These are phyloP conservation scores for Fusarium globosum DNA, from an alignment of 2,329 filamentous ascomycete genomes.

Conservation along the genomic window DNA sequence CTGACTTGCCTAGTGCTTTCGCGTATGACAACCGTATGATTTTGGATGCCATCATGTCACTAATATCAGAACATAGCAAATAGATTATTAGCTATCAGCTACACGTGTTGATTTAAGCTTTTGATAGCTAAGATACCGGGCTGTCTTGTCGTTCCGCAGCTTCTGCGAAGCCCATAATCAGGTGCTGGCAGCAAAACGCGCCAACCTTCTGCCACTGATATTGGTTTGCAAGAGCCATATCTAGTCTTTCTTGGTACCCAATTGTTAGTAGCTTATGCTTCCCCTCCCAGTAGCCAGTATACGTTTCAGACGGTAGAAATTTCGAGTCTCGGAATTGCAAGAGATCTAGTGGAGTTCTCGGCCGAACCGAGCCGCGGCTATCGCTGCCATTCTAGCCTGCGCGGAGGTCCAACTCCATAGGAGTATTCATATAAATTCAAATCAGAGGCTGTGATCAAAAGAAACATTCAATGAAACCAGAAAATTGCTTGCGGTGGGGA, in stretches of 20 bases:
- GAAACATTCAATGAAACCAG: too few relatives aligned
- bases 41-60: neutral
- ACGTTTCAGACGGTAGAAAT: neutral
- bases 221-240: neutral
- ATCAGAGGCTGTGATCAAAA: rapidly evolving
- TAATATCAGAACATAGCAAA: neutral
- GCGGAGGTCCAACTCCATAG: neutral
- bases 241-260: too few relatives aligned
- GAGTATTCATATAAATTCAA: neutral
- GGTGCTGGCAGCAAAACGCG: neutral
- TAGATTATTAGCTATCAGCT: neutral
- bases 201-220: neutral
- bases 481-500: neutral
- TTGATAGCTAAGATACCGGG: neutral
- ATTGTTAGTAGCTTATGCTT: neutral
- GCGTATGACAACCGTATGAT: neutral
- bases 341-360: neutral
- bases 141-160: neutral
- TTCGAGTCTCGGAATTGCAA: neutral
- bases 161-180: neutral
- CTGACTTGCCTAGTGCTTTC: neutral
- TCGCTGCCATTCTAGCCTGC: neutral
- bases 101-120: neutral
- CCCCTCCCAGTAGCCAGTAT: neutral
- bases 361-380: slow-evolving; percentile 6